These are phyloP conservation scores for Zygosaccharomyces pseudorouxii DNA, from an alignment of 805 yeast species.

Conservation along the genomic window DNA sequence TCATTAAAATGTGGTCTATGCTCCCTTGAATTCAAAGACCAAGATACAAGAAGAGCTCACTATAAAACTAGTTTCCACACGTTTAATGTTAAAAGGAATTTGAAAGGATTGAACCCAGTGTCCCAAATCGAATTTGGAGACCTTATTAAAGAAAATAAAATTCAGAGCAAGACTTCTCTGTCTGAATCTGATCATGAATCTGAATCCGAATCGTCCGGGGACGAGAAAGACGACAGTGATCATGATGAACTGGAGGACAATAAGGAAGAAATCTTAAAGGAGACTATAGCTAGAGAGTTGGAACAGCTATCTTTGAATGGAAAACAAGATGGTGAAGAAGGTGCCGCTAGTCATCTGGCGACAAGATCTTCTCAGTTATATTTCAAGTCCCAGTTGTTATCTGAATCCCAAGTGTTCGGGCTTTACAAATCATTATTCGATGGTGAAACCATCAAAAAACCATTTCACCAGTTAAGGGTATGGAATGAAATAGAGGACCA, in stretches of 20 bases:
- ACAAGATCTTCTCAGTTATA: conserved; percentile 67
- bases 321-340: conserved; percentile 28
- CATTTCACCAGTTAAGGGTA: conserved; percentile 44
- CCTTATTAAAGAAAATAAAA: conserved; percentile 18
- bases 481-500: conserved; percentile 34
- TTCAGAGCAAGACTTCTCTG: conserved; percentile 48
- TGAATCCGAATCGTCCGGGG: conserved; percentile 20
- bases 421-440: conserved; percentile 61
- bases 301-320: conserved; percentile 18
- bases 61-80: conserved; percentile 57
- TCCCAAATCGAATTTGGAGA: conserved; percentile 56
- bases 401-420: conserved; percentile 51
- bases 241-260: conserved; percentile 24
- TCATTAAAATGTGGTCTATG: conserved; percentile 26
- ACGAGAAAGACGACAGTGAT: conserved; percentile 35
- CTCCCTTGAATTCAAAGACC: conserved; percentile 16
- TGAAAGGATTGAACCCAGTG: conserved; percentile 43
- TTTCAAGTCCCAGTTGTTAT: conserved; percentile 47
- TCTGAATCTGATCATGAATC: conserved; percentile 48
- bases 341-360: conserved; percentile 49
- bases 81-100: conserved; percentile 52
- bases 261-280: conserved; percentile 23
- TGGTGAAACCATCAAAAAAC: conserved; percentile 40
- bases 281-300: conserved; percentile 26
- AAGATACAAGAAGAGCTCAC: conserved; percentile 37